Conservation (phyloP, 1,139 yeast species). For the Blastobotrys petasosporus region DNA sequence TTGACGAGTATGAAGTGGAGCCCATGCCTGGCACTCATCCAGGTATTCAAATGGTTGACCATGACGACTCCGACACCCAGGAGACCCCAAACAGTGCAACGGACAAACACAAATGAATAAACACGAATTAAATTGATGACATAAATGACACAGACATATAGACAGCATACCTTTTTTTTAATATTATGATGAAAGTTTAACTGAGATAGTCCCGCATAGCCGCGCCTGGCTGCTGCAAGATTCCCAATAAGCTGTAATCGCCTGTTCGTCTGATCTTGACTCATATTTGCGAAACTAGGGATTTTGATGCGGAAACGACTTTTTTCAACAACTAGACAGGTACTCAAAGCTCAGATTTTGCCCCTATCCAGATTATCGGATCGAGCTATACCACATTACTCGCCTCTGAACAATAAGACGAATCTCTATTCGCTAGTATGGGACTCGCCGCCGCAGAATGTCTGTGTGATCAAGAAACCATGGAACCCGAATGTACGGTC, state of each 20-base stretch:
- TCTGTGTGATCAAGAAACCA: constrained; percentile 79
- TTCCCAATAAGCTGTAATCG: too few relatives aligned
- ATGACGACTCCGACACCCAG: background rate
- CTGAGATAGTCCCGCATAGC: too few relatives aligned
- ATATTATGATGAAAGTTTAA: too few relatives aligned
- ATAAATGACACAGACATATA: too few relatives aligned
- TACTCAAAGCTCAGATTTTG: constrained; percentile 5
- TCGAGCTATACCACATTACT: constrained; percentile 16
- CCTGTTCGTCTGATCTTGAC: too few relatives aligned
- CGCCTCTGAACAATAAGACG: constrained; percentile 11
- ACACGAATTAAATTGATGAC: too few relatives aligned
- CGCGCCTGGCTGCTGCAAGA: too few relatives aligned
- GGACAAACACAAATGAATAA: too few relatives aligned
- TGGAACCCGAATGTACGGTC: constrained; percentile 59
- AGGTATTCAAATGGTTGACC: constrained; percentile 3
- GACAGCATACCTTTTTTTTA: too few relatives aligned
- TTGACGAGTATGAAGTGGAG: constrained; percentile 9
- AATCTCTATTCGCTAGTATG: constrained; percentile 24
- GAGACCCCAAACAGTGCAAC: too few relatives aligned
- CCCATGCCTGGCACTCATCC: constrained; percentile 4
- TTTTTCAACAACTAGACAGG: constrained; percentile 6
- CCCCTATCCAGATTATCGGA: constrained; percentile 13
- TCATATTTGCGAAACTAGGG: too few relatives aligned
- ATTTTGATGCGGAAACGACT: constrained; percentile 1
- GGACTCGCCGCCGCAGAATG: constrained; percentile 49